Percentiles rank a stretch among this genome's conserved stretches.
phyloP scores from a whole-genome alignment of 148 eudicot genomes.

The Rhododendron kiyosumense region DNA sequence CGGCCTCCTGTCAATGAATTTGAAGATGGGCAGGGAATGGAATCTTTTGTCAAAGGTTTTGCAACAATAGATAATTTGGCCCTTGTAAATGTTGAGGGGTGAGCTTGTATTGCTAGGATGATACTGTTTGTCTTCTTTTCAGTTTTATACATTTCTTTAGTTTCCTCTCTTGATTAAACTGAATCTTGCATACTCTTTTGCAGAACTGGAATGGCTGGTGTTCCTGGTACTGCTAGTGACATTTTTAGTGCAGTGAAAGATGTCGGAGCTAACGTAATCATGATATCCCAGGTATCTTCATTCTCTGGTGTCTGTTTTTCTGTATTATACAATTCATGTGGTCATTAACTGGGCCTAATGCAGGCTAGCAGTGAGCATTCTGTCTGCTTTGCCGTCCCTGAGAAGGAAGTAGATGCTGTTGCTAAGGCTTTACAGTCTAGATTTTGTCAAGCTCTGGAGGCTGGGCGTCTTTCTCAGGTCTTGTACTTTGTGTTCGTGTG shows the following conservation, averaged over 20 bases:
- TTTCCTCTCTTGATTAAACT: constrained; percentile 11
- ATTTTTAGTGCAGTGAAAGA: constrained; percentile 89
- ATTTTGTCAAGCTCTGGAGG: constrained; percentile 83
- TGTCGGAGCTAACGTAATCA: constrained; percentile 96
- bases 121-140: neutral
- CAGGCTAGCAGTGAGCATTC: constrained; percentile 99
- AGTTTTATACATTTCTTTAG: constrained; percentile 1
- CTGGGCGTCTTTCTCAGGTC: constrained; percentile 99
- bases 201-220: constrained; percentile 99
- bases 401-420: constrained; percentile 86
- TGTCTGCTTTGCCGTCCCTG: constrained; percentile 97
- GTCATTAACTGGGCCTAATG: constrained; percentile 17
- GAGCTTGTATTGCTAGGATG: constrained; percentile 16
- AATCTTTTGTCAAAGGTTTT: constrained; percentile 87
- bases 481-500: neutral
- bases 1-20: constrained; percentile 38
- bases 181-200: constrained; percentile 9
- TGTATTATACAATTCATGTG: constrained; percentile 1
- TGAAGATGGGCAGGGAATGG: constrained; percentile 40
- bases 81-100: constrained; percentile 98
- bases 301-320: neutral
- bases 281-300: constrained; percentile 85
- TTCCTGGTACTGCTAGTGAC: constrained; percentile 96
- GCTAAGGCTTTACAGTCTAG: constrained; percentile 75
- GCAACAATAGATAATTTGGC: constrained; percentile 98